Evolutionary conservation across 1,284 basidiomycete genomes (phyloP).

Genomic region (Ustilago nuda): DNA sequence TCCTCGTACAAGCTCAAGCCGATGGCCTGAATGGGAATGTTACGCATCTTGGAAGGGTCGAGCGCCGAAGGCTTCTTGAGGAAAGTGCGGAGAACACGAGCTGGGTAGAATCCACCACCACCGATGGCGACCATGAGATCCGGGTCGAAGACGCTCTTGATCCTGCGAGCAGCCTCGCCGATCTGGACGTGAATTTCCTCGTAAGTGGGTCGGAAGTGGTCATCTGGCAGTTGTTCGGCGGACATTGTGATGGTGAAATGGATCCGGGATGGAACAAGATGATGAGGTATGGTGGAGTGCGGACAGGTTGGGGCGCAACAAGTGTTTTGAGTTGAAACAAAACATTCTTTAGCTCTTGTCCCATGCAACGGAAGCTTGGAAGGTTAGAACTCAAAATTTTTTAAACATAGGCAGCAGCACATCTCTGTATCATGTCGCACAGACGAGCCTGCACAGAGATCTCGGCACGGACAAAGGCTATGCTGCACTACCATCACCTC

Average conservation of each 20-base stretch:
- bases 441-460: background rate
- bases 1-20: slow-evolving; percentile 68
- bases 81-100: slow-evolving; percentile 67
- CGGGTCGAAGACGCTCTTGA: slow-evolving; percentile 64
- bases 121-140: slow-evolving; percentile 67
- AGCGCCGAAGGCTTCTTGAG: slow-evolving; percentile 61
- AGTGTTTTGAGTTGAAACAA: background rate
- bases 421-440: background rate
- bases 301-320: slow-evolving; percentile 1
- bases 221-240: slow-evolving; percentile 59
- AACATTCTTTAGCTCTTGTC: background rate
- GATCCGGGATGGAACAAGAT: background rate
- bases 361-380: background rate
- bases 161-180: slow-evolving; percentile 55
- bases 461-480: background rate
- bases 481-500: background rate
- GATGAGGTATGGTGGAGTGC: slow-evolving; percentile 5
- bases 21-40: slow-evolving; percentile 69
- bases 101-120: slow-evolving; percentile 68
- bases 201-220: slow-evolving; percentile 67
- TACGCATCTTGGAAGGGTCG: slow-evolving; percentile 62
- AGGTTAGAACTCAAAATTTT: slow-evolving; percentile 1
- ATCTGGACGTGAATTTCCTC: slow-evolving; percentile 68
- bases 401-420: background rate
- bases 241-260: slow-evolving; percentile 32